Evolutionary conservation across 495 filamentous ascomycete species (phyloP), one percentile per base, ranked within the genome.

Genomic region (Paragyromitra xinjiangensis): DNA sequence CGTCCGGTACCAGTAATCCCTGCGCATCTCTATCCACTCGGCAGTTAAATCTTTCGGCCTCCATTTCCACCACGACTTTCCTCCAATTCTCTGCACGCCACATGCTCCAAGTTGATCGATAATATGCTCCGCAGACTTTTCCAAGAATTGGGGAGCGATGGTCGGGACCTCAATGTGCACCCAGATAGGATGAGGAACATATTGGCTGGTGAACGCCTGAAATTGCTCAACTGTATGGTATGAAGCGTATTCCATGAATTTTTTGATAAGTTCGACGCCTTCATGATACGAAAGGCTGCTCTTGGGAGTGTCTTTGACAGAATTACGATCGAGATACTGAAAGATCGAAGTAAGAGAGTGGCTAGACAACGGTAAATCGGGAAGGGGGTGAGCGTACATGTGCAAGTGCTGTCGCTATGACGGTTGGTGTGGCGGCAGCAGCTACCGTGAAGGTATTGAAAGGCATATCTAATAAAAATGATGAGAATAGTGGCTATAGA

Each of bases 11-110:
- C 91, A 84, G 79, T 94, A 92, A 78, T 98, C 92, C 67, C 88
- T 87, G 69, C 89, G 89, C 94, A 97, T 97, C 86, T 97, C 95
- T 76, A 98, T 91, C 95, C 93, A 98, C 82, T 98, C 95, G 1
- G 92, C 94, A 81, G 66, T 84, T 84, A 81, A 71, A 24, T 82
- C 61, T 37, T 73, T 78, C 55, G 44, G 39, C 68, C 95, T 90
- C 95, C 95, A 98, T 85, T 94, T 92, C 95, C 95, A 98, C 95
- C 95, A 98, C 51, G 89, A 89, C 83, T 88, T 87, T 0, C 95
- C 95, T 22, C 95, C 95, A 1, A 97, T 88, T 51, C 88, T 87
- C 26, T 87, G 84, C 24, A 97, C 86, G 0, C 93, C 94, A 16
- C 90, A 87, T 3, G 87, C 88, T 0, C 95, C 95, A 34, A 98